A percentile compares a stretch with the other conserved stretches of the same genome.
phyloP scores from a whole-genome alignment of 257 asterid genomes.

The Jasminum sambac region DNA sequence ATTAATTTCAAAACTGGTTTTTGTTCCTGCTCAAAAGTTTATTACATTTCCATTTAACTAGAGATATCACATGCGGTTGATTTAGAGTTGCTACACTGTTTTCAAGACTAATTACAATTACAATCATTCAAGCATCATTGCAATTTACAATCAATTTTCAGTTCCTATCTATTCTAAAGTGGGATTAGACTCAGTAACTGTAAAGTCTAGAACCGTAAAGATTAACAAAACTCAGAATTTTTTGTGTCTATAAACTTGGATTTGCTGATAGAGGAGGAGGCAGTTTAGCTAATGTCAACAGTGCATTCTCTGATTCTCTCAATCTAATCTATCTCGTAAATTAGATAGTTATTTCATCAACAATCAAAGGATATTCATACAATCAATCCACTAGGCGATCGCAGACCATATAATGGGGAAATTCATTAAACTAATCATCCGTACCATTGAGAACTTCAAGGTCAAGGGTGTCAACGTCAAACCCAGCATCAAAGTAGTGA shows the following conservation, averaged over 20 bases:
- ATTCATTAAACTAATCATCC: not conserved
- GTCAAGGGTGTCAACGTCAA: constrained; percentile 92
- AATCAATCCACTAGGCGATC: not conserved
- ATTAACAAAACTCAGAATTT: not conserved
- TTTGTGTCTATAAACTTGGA: not conserved
- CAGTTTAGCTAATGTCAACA: no score
- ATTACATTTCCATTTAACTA: no score
- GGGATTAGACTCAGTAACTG: not conserved
- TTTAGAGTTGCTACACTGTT: not conserved
- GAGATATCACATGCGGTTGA: no score
- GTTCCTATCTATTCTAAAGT: not conserved
- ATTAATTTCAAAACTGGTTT: no score
- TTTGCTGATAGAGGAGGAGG: not conserved
- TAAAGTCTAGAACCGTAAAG: not conserved
- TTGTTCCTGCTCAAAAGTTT: no score
- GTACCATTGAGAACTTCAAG: constrained; percentile 88
- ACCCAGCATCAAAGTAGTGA: constrained; percentile 85
- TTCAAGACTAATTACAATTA: not conserved
- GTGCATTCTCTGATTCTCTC: not conserved
- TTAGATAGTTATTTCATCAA: not conserved
- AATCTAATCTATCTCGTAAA: not conserved
- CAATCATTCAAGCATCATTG: not conserved
- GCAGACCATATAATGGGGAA: not conserved
- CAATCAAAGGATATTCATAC: not conserved
- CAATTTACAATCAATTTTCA: not conserved